Evolutionary conservation across 2,329 filamentous ascomycete species (phyloP).

Genomic region (Beauveria australis): DNA sequence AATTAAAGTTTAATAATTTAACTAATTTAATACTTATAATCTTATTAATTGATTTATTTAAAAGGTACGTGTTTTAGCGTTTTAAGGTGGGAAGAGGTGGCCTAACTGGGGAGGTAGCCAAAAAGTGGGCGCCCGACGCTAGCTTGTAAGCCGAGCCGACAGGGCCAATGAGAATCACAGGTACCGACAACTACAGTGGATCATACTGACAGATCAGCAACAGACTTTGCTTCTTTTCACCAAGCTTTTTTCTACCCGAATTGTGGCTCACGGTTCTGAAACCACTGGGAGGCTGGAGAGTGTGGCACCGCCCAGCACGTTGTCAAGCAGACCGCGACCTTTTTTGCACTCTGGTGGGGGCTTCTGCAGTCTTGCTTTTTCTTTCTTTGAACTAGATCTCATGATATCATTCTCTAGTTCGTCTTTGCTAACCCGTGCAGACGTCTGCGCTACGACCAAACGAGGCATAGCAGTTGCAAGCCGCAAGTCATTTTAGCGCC

Average conservation of each 20-base stretch:
- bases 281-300: not conserved
- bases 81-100: too few relatives aligned
- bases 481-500: too few relatives aligned
- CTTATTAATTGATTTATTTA: too few relatives aligned
- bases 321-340: not conserved
- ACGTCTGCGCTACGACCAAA: slow-evolving; percentile 1
- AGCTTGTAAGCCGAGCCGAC: not conserved
- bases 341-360: not conserved
- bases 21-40: too few relatives aligned
- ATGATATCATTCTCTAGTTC: slow-evolving; percentile 2
- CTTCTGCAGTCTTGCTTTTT: too few relatives aligned
- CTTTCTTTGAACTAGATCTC: not conserved
- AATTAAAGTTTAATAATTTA: too few relatives aligned
- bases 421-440: not conserved
- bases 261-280: not conserved
- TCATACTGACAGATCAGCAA: not conserved
- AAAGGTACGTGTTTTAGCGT: too few relatives aligned
- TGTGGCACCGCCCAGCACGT: not conserved
- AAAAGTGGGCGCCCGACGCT: not conserved
- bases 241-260: not conserved
- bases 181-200: not conserved
- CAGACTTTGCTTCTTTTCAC: not conserved
- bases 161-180: not conserved
- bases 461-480: not conserved
- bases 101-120: too few relatives aligned